Evolutionary conservation across 1,139 yeast genomes (phyloP).

Genomic region (Cylindricascospora bacillispora): DNA sequence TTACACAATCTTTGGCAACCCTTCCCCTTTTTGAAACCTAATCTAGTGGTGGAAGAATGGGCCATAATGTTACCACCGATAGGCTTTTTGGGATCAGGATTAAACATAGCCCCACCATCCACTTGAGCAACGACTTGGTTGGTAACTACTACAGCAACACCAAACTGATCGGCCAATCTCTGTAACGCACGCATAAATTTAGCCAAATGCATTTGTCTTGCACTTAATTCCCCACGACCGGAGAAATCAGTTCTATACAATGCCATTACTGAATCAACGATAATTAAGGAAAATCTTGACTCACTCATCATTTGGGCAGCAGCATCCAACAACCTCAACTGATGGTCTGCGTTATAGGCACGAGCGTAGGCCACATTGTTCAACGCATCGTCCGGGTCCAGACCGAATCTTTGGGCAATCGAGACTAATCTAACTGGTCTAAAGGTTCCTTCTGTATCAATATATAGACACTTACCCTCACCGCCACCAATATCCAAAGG

Average conservation of each 20-base stretch:
- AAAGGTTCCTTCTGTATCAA: conserved; percentile 95
- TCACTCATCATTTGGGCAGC: conserved; percentile 97
- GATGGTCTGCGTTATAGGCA: conserved; percentile 96
- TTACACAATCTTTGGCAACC: conserved; percentile 90
- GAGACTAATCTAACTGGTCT: conserved; percentile 83
- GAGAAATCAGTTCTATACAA: conserved; percentile 88
- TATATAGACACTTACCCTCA: conserved; percentile 92
- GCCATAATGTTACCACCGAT: conserved; percentile 98
- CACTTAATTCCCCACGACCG: conserved; percentile 93
- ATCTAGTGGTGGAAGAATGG: conserved; percentile 87
- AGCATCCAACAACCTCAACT: conserved; percentile 67
- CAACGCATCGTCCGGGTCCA: conserved; percentile 87
- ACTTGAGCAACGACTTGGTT: conserved; percentile 98
- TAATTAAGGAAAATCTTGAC: conserved; percentile 65
- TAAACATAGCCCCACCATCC: conserved; percentile 79
- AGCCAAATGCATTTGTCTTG: conserved; percentile 91
- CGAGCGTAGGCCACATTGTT: conserved; percentile 96
- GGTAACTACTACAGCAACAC: conserved; percentile 95
- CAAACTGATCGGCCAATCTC: conserved; percentile 92
- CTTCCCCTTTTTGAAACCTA: conserved; percentile 79
- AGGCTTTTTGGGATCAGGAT: conserved; percentile 98
- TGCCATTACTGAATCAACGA: conserved; percentile 95
- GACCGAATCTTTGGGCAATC: conserved; percentile 83
- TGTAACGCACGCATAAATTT: conserved; percentile 85
- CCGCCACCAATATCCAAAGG: conserved; percentile 99